A percentile compares a stretch with the other conserved stretches of the same genome.
Evolutionary conservation across 768 basidiomycete species (phyloP).

Genomic region (Trametes cinnabarina): DNA sequence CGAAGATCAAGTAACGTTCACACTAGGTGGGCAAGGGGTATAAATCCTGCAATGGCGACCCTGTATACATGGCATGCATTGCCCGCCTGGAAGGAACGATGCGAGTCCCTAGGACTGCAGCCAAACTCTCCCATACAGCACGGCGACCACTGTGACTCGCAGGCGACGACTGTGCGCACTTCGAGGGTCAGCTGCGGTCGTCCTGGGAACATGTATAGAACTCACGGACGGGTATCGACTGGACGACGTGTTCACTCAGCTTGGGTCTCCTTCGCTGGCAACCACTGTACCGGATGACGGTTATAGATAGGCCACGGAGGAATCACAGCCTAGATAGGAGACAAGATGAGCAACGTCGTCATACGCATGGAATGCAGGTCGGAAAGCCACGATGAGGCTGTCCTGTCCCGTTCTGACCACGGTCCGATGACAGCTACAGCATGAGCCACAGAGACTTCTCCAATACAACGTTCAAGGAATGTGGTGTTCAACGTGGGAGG

Average conservation of each 20-base stretch:
- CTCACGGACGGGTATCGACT: background rate
- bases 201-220: background rate
- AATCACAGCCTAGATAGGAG: slow-evolving; percentile 46
- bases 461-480: too few species aligned
- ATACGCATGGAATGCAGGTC: background rate
- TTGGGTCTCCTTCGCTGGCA: slow-evolving; percentile 40
- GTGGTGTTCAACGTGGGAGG: too few species aligned
- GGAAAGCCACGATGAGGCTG: too few species aligned
- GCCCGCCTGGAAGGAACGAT: background rate
- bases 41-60: too few species aligned
- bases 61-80: too few species aligned
- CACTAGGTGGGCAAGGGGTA: too few species aligned
- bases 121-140: background rate
- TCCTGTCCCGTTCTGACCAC: too few species aligned
- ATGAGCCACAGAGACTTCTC: too few species aligned
- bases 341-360: background rate
- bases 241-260: background rate
- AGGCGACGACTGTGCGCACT: background rate
- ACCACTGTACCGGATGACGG: slow-evolving; percentile 60
- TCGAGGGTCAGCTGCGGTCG: background rate
- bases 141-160: background rate
- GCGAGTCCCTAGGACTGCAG: background rate
- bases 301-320: slow-evolving; percentile 74
- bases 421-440: too few species aligned
- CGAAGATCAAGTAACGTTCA: too few species aligned